A percentile compares a stretch with the other conserved stretches of the same genome.
These are phyloP conservation scores for Hylodesmum podocarpum DNA, from an alignment of 306 rosid genomes.

Conservation along the genomic window DNA sequence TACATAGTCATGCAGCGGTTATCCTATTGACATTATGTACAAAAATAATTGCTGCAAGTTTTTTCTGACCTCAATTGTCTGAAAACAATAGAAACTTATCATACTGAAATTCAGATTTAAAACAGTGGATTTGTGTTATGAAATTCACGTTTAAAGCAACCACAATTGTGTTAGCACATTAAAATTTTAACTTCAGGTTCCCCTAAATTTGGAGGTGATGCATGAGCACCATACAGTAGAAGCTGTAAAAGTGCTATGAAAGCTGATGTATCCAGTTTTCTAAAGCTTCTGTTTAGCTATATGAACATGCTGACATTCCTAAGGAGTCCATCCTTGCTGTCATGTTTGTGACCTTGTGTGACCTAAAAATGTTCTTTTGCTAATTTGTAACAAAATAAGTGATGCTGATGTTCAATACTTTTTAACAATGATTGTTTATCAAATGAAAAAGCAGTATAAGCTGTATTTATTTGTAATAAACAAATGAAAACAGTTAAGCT, in stretches of 20 bases:
- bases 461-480: not conserved
- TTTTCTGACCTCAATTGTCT: not conserved
- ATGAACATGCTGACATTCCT: not conserved
- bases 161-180: not conserved
- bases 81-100: not conserved
- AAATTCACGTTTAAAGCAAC: too few relatives aligned
- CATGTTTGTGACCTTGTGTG: not conserved
- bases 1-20: not conserved
- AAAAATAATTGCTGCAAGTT: not conserved
- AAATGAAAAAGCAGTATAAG: not conserved
- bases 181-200: not conserved
- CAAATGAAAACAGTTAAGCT: not conserved
- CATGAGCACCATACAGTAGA: not conserved
- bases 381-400: not conserved
- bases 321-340: not conserved
- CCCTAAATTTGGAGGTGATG: not conserved
- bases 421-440: not conserved
- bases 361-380: not conserved
- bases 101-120: not conserved
- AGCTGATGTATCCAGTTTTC: not conserved
- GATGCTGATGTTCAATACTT: not conserved
- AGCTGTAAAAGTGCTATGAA: not conserved
- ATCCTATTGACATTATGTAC: not conserved
- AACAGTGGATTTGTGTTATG: not conserved
- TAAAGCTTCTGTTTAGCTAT: not conserved